phyloP scores from a whole-genome alignment of 2,329 filamentous ascomycete species.

The Cytospora chrysosperma region DNA sequence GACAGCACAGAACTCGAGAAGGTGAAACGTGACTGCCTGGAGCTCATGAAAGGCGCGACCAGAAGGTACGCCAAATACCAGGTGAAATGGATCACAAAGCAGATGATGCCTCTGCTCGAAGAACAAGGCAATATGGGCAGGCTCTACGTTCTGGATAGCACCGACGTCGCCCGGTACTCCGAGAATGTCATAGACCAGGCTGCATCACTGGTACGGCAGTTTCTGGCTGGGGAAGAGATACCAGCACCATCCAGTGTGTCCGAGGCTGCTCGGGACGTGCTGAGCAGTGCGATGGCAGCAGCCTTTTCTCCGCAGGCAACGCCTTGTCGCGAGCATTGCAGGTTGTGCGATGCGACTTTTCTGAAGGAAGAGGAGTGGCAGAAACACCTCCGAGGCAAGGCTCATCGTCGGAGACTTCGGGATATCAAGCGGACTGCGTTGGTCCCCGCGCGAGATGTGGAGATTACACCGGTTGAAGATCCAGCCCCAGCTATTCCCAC shows the following conservation, averaged over 20 bases:
- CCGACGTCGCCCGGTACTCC: slow-evolving; percentile 62
- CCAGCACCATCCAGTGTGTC: slow-evolving; percentile 52
- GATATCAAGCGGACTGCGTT: slow-evolving; percentile 15
- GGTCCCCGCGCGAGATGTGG: slow-evolving; percentile 3
- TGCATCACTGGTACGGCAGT: slow-evolving; percentile 57
- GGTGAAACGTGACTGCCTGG: slow-evolving; percentile 60
- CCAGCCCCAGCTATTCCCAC: neutral
- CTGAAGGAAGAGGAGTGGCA: slow-evolving; percentile 55
- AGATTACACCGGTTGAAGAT: neutral
- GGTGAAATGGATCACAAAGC: slow-evolving; percentile 80
- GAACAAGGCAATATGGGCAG: slow-evolving; percentile 53
- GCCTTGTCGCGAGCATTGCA: slow-evolving; percentile 63
- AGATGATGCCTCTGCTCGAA: slow-evolving; percentile 69
- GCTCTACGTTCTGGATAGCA: slow-evolving; percentile 81
- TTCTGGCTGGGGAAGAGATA: slow-evolving; percentile 58
- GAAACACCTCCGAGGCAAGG: slow-evolving; percentile 37
- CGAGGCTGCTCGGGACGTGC: slow-evolving; percentile 47
- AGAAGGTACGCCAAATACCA: slow-evolving; percentile 86
- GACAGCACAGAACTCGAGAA: slow-evolving; percentile 46
- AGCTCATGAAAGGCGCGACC: slow-evolving; percentile 78
- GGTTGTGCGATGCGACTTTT: slow-evolving; percentile 66
- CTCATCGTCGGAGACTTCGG: slow-evolving; percentile 15
- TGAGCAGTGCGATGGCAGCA: slow-evolving; percentile 49
- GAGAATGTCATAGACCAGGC: slow-evolving; percentile 66
- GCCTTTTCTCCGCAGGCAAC: slow-evolving; percentile 56